Conservation (phyloP, 768 basidiomycete species). For the Sarcodon sp. region DNA sequence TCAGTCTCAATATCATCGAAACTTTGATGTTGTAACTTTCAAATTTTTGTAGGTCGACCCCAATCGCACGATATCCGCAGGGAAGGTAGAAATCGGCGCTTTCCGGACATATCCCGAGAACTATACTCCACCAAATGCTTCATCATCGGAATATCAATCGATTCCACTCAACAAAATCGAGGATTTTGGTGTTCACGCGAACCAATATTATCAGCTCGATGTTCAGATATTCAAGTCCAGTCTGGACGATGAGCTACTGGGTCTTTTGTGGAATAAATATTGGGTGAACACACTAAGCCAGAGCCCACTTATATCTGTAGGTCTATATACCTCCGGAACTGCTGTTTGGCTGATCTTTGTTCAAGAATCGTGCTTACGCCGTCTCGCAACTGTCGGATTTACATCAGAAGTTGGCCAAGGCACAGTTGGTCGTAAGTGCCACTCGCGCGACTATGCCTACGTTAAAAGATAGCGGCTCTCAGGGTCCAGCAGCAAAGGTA, state of each 20-base stretch:
- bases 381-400: conserved; percentile 86
- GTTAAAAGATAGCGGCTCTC: conserved; percentile 25
- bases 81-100: conserved; percentile 97
- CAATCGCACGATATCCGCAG: conserved; percentile 95
- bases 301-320: conserved; percentile 82
- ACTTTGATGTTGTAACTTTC: not conserved
- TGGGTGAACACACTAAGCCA: conserved; percentile 97
- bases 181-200: conserved; percentile 97
- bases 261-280: conserved; percentile 96
- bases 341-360: not conserved
- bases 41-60: conserved; percentile 67
- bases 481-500: not conserved
- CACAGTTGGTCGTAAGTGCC: conserved; percentile 39
- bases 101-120: conserved; percentile 96
- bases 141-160: conserved; percentile 83
- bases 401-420: conserved; percentile 78
- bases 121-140: conserved; percentile 67
- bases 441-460: conserved; percentile 47
- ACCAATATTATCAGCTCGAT: conserved; percentile 89
- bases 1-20: conserved; percentile 14
- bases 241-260: conserved; percentile 78
- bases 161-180: conserved; percentile 97
- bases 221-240: conserved; percentile 92
- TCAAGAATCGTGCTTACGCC: conserved; percentile 89
- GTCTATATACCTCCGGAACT: conserved; percentile 10